Conservation (phyloP, 495 filamentous ascomycete genomes). For the Tuber borchii region DNA sequence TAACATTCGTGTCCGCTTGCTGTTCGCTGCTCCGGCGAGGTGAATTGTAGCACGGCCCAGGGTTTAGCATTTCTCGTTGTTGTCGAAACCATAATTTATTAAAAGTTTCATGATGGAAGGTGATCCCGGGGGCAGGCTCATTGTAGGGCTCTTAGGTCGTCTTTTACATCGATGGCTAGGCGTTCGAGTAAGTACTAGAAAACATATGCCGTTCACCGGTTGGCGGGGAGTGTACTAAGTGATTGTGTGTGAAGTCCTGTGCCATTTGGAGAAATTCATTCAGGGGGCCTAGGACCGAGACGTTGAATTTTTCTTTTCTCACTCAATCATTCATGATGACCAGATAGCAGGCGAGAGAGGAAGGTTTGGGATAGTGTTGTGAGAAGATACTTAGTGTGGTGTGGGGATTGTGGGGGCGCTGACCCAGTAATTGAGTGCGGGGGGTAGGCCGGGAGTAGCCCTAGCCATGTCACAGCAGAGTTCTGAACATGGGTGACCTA, state of each 20-base stretch:
- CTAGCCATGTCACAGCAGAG: background rate
- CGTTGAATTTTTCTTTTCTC: background rate
- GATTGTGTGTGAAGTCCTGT: background rate
- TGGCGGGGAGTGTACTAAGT: constrained; percentile 4
- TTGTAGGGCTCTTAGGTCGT: background rate
- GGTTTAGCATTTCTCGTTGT: background rate
- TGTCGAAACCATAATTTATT: background rate
- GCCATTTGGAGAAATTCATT: constrained; percentile 8
- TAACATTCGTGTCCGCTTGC: background rate
- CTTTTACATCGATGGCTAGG: constrained; percentile 6
- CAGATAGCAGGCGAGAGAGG: background rate
- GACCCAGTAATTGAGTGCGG: background rate
- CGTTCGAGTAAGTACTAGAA: background rate
- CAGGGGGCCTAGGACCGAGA: constrained; percentile 16
- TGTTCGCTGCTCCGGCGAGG: background rate
- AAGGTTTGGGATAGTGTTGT: background rate
- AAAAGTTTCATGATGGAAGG: background rate
- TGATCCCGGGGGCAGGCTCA: background rate
- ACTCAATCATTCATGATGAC: no score
- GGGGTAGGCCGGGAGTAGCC: background rate
- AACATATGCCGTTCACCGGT: constrained; percentile 7
- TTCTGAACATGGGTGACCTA: no score
- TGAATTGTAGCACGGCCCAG: background rate
- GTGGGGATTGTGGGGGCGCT: background rate
- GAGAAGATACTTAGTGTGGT: background rate